A percentile compares a stretch with the other conserved stretches of the same genome.
Evolutionary conservation across 306 rosid species (phyloP).

Genomic region (Rosa persica): DNA sequence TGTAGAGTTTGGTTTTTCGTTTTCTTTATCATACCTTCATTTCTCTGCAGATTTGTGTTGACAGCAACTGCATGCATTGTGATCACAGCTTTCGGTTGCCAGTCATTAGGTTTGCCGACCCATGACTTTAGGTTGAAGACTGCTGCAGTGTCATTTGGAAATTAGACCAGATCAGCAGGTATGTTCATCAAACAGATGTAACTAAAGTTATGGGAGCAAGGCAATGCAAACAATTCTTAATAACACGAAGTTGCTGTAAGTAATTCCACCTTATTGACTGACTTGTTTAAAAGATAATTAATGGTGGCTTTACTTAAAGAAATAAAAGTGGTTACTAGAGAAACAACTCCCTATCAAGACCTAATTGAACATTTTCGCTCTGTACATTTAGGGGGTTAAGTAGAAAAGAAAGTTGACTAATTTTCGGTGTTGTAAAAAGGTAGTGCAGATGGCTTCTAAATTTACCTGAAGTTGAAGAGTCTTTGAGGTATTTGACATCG

Average conservation of each 20-base stretch:
- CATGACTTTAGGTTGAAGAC: constrained; percentile 74
- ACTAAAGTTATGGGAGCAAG: neutral
- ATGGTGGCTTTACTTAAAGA: neutral
- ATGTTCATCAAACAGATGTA: neutral
- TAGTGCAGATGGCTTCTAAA: neutral
- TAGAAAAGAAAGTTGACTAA: neutral
- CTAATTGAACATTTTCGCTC: neutral
- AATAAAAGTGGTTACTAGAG: neutral
- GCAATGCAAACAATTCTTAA: neutral
- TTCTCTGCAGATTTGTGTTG: constrained; percentile 87
- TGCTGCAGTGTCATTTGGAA: constrained; percentile 52
- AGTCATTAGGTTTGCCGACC: constrained; percentile 71
- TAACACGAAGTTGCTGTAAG: neutral
- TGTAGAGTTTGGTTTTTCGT: neutral
- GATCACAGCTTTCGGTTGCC: constrained; percentile 95
- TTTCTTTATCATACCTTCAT: constrained; percentile 55
- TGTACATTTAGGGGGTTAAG: neutral
- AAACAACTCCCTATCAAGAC: neutral
- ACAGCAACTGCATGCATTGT: constrained; percentile 90
- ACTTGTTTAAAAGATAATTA: neutral
- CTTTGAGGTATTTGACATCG: constrained; percentile 60
- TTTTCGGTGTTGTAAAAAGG: neutral
- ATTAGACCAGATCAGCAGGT: constrained; percentile 21
- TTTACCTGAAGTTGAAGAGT: constrained; percentile 68
- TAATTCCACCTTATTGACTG: neutral